Evolutionary conservation across 495 filamentous ascomycete genomes (phyloP).

Genomic region (Endocarpon pusillum): DNA sequence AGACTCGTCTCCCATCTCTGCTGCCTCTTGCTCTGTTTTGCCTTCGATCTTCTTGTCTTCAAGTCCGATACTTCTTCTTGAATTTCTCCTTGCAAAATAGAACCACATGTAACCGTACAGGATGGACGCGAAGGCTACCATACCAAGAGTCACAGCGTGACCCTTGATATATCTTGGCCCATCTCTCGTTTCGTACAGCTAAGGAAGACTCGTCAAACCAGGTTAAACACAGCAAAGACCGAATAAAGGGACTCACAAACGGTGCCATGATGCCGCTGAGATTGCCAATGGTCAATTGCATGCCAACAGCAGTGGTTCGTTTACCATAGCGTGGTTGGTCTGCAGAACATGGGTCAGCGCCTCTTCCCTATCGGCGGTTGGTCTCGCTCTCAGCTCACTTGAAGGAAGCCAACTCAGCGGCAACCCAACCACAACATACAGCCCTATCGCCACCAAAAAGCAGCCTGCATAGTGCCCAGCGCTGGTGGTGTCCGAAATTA

Average conservation of each 20-base stretch:
- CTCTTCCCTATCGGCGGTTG: conserved; percentile 24
- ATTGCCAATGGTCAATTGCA: conserved; percentile 54
- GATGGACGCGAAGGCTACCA: conserved; percentile 30
- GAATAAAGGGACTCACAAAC: conserved; percentile 31
- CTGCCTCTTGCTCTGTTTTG: conserved; percentile 45
- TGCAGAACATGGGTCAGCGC: too few relatives aligned
- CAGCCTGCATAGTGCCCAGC: conserved; percentile 59
- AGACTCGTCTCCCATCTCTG: conserved; percentile 52
- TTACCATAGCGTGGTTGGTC: conserved; percentile 51
- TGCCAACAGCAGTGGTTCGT: conserved; percentile 46
- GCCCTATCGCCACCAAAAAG: conserved; percentile 49
- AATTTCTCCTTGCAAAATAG: conserved; percentile 37
- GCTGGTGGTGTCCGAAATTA: conserved; percentile 38
- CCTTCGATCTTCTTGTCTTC: conserved; percentile 36
- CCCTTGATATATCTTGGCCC: conserved; percentile 32
- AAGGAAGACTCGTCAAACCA: not conserved
- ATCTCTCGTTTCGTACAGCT: conserved; percentile 22
- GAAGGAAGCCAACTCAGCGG: conserved; percentile 51
- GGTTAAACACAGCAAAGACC: not conserved
- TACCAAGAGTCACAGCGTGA: conserved; percentile 35
- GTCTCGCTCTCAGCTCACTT: conserved; percentile 6
- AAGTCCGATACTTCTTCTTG: conserved; percentile 31
- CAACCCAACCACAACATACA: conserved; percentile 53
- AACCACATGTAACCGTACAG: conserved; percentile 37
- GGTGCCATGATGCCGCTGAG: conserved; percentile 49